Percentiles rank a stretch among this genome's conserved stretches.
Conservation (phyloP, 2,329 filamentous ascomycete genomes). For the Claviceps paspali region DNA sequence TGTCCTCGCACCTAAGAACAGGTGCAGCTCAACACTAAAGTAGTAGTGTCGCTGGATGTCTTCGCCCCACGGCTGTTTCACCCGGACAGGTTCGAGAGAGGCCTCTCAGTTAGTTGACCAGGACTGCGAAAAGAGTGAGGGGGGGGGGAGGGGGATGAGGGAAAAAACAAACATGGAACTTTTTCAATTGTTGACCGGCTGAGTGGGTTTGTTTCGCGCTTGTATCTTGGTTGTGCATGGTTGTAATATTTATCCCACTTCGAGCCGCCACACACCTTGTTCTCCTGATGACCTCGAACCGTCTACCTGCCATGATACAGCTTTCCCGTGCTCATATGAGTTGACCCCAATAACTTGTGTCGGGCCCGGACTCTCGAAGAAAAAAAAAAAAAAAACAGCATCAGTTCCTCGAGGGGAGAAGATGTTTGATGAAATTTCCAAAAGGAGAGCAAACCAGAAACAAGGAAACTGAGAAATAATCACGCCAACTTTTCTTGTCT, state of each 20-base stretch:
- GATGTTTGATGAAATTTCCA: too few species aligned
- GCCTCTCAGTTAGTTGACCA: neutral
- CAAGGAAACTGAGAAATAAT: too few species aligned
- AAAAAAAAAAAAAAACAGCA: too few species aligned
- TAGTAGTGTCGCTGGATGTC: slow-evolving; percentile 2
- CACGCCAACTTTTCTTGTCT: too few species aligned
- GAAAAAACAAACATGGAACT: neutral
- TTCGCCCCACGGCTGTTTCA: slow-evolving; percentile 7
- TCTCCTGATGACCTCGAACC: neutral
- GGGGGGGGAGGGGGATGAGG: too few species aligned
- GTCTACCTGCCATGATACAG: neutral
- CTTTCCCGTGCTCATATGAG: too few species aligned
- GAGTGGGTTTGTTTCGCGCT: neutral
- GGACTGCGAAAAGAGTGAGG: neutral
- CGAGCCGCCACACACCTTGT: neutral
- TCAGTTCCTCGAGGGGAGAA: too few species aligned
- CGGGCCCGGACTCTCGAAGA: too few species aligned
- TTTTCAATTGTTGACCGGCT: slow-evolving; percentile 2
- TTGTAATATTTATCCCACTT: slow-evolving; percentile 1
- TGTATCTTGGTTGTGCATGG: neutral
- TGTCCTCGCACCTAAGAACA: slow-evolving; percentile 4
- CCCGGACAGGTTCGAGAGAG: neutral
- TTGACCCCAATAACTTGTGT: too few species aligned
- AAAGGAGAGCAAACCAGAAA: too few species aligned
- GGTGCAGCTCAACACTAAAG: slow-evolving; percentile 2